phyloP scores from a whole-genome alignment of 2,329 filamentous ascomycete genomes.

The Dichotomopilus funicola region DNA sequence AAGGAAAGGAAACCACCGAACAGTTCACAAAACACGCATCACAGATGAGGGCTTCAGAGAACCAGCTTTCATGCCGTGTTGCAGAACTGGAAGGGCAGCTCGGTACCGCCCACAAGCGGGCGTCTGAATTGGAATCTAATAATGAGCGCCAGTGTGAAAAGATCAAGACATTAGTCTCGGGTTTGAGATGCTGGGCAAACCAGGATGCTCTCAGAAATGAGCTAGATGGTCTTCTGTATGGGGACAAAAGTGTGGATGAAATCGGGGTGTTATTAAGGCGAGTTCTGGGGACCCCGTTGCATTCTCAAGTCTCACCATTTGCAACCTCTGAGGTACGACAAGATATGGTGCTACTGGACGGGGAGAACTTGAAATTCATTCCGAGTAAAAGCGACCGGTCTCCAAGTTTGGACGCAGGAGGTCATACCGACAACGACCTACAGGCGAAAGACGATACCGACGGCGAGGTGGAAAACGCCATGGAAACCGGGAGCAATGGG shows the following conservation, averaged over 20 bases:
- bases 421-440: not conserved
- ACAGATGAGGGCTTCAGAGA: not conserved
- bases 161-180: slow-evolving; percentile 4
- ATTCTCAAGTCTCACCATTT: not conserved
- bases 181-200: slow-evolving; percentile 12
- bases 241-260: slow-evolving; percentile 5
- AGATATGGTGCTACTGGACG: not conserved
- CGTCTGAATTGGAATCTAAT: slow-evolving; percentile 6
- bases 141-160: slow-evolving; percentile 1
- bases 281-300: not conserved
- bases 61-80: not conserved
- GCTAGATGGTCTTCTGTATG: not conserved
- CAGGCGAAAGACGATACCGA: not conserved
- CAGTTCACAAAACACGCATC: slow-evolving; percentile 4
- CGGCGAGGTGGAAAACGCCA: not conserved
- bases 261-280: slow-evolving; percentile 1
- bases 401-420: not conserved
- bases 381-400: not conserved
- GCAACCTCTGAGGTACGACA: not conserved
- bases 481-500: not conserved
- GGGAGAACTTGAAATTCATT: slow-evolving; percentile 1
- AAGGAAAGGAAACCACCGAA: not conserved
- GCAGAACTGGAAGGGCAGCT: slow-evolving; percentile 11
- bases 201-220: slow-evolving; percentile 5
- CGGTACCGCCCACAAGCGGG: not conserved